phyloP scores from a whole-genome alignment of 805 yeast genomes.

The Barnettozyma californica region DNA sequence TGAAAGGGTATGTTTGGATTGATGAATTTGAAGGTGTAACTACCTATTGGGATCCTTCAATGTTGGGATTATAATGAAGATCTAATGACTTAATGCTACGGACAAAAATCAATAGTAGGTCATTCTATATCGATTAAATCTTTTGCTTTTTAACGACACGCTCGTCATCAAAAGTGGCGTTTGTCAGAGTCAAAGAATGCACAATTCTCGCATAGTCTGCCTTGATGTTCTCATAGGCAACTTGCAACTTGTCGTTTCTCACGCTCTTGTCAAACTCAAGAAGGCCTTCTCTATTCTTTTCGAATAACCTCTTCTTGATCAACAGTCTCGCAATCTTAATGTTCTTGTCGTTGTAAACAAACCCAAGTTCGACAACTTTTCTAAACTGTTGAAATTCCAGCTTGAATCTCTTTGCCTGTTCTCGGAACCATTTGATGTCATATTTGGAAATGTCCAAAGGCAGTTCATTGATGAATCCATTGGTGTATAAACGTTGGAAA shows the following conservation, averaged over 20 bases:
- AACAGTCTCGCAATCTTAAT: slow-evolving; percentile 39
- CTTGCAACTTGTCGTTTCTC: slow-evolving; percentile 65
- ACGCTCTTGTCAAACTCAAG: slow-evolving; percentile 57
- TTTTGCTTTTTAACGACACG: slow-evolving; percentile 16
- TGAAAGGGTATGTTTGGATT: slow-evolving; percentile 11
- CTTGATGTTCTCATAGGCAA: slow-evolving; percentile 63
- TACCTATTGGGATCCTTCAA: slow-evolving; percentile 10
- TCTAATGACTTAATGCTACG: neutral
- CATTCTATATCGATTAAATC: neutral
- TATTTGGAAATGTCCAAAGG: slow-evolving; percentile 23
- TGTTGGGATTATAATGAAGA: slow-evolving; percentile 3
- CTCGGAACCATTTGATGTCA: slow-evolving; percentile 34
- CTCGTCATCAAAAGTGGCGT: slow-evolving; percentile 5
- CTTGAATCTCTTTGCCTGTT: slow-evolving; percentile 40
- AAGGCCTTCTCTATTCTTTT: slow-evolving; percentile 77
- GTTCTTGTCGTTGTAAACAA: slow-evolving; percentile 36
- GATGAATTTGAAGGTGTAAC: slow-evolving; percentile 6
- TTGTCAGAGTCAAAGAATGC: slow-evolving; percentile 17
- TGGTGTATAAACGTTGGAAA: slow-evolving; percentile 41
- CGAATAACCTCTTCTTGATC: slow-evolving; percentile 70
- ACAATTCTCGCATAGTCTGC: slow-evolving; percentile 64
- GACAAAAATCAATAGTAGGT: neutral
- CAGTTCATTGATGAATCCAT: slow-evolving; percentile 28
- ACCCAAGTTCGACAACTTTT: slow-evolving; percentile 71
- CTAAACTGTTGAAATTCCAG: slow-evolving; percentile 75